Percentiles rank a stretch among this genome's conserved stretches.
These are phyloP conservation scores for Durusdinium trenchii DNA, from an alignment of 73 alveolate species.

Conservation along the genomic window DNA sequence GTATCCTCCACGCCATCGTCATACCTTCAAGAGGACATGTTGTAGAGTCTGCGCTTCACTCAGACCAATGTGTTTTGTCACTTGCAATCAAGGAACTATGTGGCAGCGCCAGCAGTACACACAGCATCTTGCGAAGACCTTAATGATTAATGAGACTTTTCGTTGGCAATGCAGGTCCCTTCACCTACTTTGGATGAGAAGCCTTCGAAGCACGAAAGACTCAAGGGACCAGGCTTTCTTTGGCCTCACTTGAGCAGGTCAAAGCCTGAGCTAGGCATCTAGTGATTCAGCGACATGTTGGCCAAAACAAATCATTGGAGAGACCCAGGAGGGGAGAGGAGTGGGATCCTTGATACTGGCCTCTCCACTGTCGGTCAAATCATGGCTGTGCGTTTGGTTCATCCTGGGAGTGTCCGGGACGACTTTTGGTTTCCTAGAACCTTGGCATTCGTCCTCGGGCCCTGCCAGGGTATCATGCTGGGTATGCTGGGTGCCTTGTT, in stretches of 20 bases:
- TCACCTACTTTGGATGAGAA: not conserved
- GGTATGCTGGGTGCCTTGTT: slow-evolving; percentile 3
- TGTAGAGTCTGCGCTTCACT: no score
- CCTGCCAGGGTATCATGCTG: not conserved
- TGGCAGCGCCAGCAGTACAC: slow-evolving; percentile 45
- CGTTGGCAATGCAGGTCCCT: not conserved
- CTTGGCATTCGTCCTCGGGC: not conserved
- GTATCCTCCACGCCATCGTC: slow-evolving; percentile 37
- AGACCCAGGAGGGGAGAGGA: not conserved
- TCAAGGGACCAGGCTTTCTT: slow-evolving; percentile 4
- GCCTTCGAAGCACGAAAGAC: not conserved
- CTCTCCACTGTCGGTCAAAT: not conserved
- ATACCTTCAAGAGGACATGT: not conserved
- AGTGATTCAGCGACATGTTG: not conserved
- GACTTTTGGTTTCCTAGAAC: not conserved
- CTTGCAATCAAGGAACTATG: slow-evolving; percentile 12
- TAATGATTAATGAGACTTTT: not conserved
- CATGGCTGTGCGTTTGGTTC: not conserved
- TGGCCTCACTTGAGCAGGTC: slow-evolving; percentile 66
- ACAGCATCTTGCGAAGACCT: slow-evolving; percentile 66
- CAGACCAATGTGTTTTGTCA: no score
- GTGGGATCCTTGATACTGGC: not conserved
- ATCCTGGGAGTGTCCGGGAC: not conserved
- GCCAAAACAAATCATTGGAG: not conserved
- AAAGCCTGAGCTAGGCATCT: not conserved